Conservation (phyloP, 805 yeast species). For the Wickerhamomyces rabaulensis region DNA sequence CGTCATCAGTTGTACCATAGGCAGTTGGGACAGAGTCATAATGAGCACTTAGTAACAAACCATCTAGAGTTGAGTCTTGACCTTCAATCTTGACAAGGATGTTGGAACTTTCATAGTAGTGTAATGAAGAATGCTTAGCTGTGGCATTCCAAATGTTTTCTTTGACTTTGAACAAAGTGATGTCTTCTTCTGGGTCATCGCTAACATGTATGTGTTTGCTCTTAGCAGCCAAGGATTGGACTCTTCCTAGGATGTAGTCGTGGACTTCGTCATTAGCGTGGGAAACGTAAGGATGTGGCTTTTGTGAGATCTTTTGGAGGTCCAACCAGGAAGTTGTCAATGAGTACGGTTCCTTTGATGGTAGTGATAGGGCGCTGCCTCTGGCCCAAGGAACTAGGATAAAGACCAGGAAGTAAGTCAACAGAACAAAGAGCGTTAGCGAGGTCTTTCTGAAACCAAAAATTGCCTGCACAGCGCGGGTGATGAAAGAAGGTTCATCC, state of each 20-base stretch:
- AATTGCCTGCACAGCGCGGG: constrained; percentile 35
- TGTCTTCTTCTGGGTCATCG: constrained; percentile 31
- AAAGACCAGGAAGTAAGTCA: constrained; percentile 41
- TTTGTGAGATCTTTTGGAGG: constrained; percentile 59
- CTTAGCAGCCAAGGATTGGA: constrained; percentile 27
- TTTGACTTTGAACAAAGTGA: constrained; percentile 46
- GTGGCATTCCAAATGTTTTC: constrained; percentile 40
- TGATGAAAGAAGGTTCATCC: constrained; percentile 11
- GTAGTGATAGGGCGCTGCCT: constrained; percentile 36
- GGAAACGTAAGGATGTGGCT: constrained; percentile 77
- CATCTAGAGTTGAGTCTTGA: constrained; percentile 48
- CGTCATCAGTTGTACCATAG: constrained; percentile 88
- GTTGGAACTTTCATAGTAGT: constrained; percentile 82
- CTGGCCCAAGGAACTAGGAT: constrained; percentile 35
- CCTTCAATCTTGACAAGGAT: constrained; percentile 75
- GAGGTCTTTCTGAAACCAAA: constrained; percentile 75
- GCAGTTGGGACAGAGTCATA: constrained; percentile 86
- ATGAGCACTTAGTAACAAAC: constrained; percentile 76
- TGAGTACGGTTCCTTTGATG: constrained; percentile 34
- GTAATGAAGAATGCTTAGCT: constrained; percentile 39
- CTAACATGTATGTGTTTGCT: constrained; percentile 27
- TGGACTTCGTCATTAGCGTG: constrained; percentile 73
- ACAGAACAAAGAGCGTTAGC: constrained; percentile 47
- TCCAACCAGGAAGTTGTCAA: constrained; percentile 57
- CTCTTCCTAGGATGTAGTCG: constrained; percentile 50